phyloP scores from a whole-genome alignment of 371 early-diverging fungal species.

The Chytridium lagenaria region DNA sequence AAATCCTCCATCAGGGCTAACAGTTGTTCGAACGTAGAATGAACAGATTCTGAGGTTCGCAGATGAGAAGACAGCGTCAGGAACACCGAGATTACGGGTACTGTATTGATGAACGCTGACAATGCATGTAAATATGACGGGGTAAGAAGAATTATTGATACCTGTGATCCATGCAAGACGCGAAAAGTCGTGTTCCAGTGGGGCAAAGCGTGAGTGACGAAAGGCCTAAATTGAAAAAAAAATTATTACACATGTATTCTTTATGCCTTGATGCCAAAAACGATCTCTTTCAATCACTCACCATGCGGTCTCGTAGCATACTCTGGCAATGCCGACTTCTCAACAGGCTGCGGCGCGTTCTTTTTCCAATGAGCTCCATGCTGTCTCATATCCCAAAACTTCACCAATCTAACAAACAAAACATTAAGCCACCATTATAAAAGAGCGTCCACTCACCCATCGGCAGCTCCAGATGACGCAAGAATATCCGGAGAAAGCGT shows the following conservation, averaged over 20 bases:
- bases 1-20: constrained; percentile 43
- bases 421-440: constrained; percentile 6
- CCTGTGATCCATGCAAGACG: constrained; percentile 41
- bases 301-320: constrained; percentile 26
- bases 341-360: constrained; percentile 19
- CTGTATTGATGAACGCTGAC: constrained; percentile 42
- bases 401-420: constrained; percentile 24
- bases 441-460: constrained; percentile 57
- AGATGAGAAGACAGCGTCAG: constrained; percentile 28
- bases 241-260: too few species aligned
- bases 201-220: constrained; percentile 28
- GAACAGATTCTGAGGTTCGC: constrained; percentile 27
- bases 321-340: constrained; percentile 13
- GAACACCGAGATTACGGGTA: constrained; percentile 19
- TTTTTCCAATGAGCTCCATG: constrained; percentile 12
- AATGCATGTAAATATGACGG: background rate
- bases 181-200: constrained; percentile 38
- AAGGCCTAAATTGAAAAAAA: constrained; percentile 32
- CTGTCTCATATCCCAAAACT: constrained; percentile 40
- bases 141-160: background rate
- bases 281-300: too few species aligned
- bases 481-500: constrained; percentile 47
- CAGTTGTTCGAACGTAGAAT: constrained; percentile 44
- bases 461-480: constrained; percentile 64
- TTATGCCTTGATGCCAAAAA: too few species aligned